phyloP scores from a whole-genome alignment of 805 yeast genomes.

The Geotrichum ghanense region DNA sequence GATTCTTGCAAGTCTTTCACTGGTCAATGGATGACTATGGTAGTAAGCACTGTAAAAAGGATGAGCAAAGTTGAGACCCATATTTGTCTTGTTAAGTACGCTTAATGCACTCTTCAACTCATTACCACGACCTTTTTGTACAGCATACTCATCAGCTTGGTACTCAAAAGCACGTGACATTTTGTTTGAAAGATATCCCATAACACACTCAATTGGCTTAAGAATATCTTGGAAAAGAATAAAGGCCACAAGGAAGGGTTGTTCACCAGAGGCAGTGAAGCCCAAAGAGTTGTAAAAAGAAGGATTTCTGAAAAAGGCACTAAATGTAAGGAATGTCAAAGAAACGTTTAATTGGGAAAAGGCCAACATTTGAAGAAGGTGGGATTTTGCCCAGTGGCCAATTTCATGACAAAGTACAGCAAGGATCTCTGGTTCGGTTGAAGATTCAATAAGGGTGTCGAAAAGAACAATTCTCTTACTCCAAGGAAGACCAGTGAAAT shows the following conservation, averaged over 20 bases:
- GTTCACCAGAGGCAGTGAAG: conserved; percentile 37
- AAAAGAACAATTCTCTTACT: conserved; percentile 88
- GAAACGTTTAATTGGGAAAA: conserved; percentile 56
- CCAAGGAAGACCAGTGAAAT: conserved; percentile 94
- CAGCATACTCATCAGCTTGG: conserved; percentile 87
- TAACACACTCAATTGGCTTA: conserved; percentile 61
- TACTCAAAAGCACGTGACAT: conserved; percentile 81
- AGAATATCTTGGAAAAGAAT: conserved; percentile 66
- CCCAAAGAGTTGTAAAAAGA: conserved; percentile 76
- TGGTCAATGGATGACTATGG: conserved; percentile 82
- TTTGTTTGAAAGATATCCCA: conserved; percentile 56
- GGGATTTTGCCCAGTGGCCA: conserved; percentile 94
- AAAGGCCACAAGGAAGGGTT: conserved; percentile 76
- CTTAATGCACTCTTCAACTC: conserved; percentile 64
- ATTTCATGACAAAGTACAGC: conserved; percentile 98
- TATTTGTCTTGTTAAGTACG: conserved; percentile 66
- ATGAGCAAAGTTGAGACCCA: conserved; percentile 81
- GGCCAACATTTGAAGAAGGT: conserved; percentile 64
- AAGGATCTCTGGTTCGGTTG: conserved; percentile 67
- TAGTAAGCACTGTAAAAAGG: conserved; percentile 81
- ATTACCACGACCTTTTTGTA: conserved; percentile 55
- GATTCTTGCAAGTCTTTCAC: conserved; percentile 78
- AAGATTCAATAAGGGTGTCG: conserved; percentile 80
- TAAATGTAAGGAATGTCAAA: conserved; percentile 57
- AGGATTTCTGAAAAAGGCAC: conserved; percentile 67